Base-by-base conservation (phyloP, 2,329 filamentous ascomycete genomes). In the Cordyceps tenuipes region DNA sequence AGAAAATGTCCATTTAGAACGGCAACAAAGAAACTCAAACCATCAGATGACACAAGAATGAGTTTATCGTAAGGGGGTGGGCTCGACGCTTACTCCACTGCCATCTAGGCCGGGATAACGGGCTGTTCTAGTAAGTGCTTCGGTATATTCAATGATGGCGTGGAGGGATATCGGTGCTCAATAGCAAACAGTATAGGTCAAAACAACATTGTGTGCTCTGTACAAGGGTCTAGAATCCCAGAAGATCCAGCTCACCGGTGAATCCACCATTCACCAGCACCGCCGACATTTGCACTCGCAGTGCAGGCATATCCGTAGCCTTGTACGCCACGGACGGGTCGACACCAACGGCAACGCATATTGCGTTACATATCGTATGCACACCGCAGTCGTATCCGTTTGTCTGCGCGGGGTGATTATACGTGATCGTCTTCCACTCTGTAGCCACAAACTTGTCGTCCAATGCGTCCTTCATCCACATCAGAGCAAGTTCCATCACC, bases 351-450 rank as follows among this genome's bases (percentile, higher is more conserved):
- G 80, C 76, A 41, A 85, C 66, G 59, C 84, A 88, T 52, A 90
- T 80, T 17, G 82, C 85, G 67, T 92, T 93, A 19, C 88, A 82
- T 64, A 90, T 84, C 15, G 86, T 83, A 69, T 90, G 90, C 3
- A 91, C 82, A n/a, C 89, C 89, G 65, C 89, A 92, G 69, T 92
- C 89, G 67, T 81, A 84, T 1, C 80, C 80, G 67, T 92, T 92
- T 29, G 73, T 77, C 70, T 92, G 89, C 3, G 64, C 66, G 0
- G 82, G 79, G 41, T 81, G 82, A 17, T 72, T 70, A 49, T 79
- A 76, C n/a, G 72, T 69, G 8, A 81, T 73, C 1, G 77, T 73
- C 26, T 70, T 75, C 89, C 89, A 92, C 46, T 89, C 85, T 1
- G 73, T 72, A 15, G 75, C 74, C 2, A 77, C 68, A 66, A 81